Conservation (phyloP, 140 eudicot species). For the Cichorium intybus region DNA sequence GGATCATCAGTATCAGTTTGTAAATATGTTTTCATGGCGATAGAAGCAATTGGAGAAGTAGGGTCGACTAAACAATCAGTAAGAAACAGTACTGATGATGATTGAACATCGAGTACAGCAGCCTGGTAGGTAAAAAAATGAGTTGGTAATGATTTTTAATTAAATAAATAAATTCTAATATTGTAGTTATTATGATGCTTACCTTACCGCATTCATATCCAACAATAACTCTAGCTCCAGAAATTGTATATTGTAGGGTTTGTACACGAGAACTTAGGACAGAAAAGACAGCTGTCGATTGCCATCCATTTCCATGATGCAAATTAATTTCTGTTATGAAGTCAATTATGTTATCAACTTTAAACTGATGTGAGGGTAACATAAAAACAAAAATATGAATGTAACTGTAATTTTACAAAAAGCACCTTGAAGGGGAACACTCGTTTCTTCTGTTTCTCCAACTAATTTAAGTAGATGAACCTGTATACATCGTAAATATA, state of each 20-base stretch:
- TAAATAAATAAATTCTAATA: not conserved
- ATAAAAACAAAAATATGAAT: not conserved
- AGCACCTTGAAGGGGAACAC: slow-evolving; percentile 58
- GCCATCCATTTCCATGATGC: slow-evolving; percentile 43
- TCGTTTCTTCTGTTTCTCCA: slow-evolving; percentile 40
- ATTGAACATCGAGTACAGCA: slow-evolving; percentile 64
- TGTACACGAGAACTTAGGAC: slow-evolving; percentile 62
- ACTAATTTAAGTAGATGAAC: slow-evolving; percentile 57
- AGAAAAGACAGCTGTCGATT: slow-evolving; percentile 61
- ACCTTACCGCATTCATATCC: slow-evolving; percentile 88
- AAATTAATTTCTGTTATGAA: slow-evolving; percentile 45
- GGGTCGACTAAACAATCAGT: slow-evolving; percentile 49
- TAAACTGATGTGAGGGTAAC: too few relatives aligned
- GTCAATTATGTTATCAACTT: not conserved
- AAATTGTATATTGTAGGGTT: slow-evolving; percentile 45
- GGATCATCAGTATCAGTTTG: slow-evolving; percentile 20
- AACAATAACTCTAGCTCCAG: slow-evolving; percentile 73
- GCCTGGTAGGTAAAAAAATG: slow-evolving; percentile 53
- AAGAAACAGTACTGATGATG: slow-evolving; percentile 60
- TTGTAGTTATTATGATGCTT: slow-evolving; percentile 18
- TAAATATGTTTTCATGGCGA: slow-evolving; percentile 41
- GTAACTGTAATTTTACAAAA: slow-evolving; percentile 7
- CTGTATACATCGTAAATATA: slow-evolving; percentile 35
- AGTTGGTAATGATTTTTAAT: slow-evolving; percentile 5
- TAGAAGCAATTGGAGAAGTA: slow-evolving; percentile 49